Evolutionary conservation across 208 protist genomes (phyloP), one percentile per base, ranked within the genome.

Genomic region (Novymonas esmeraldas): DNA sequence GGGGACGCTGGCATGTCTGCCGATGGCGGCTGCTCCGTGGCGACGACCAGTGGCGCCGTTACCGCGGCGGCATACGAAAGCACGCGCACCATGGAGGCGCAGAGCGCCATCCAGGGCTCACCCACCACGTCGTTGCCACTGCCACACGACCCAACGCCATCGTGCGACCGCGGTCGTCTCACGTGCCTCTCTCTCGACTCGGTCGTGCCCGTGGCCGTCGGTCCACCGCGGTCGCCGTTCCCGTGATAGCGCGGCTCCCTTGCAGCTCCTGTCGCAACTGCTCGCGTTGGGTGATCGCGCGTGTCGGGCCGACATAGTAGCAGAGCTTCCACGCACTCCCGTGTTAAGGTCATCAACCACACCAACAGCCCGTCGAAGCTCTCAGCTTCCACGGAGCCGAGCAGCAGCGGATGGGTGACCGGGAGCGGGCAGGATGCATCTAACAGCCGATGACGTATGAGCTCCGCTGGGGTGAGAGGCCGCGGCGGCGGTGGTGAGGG

Each of bases 351-450:
- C 51, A 67, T 56, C 34, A 74, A 7, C 69, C 69, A 74, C 7
- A 9, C 16, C 7, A 74, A 13, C 16, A 74, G 50, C 14, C 9
- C n/a, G 0, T 33, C 28, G 38, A 68, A 60, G 29, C 34, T 22
- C 6, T 56, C 2, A 29, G 34, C n/a, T 3, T 44, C 41, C 14
- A 74, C 28, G 9, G 69, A 74, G 26, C 69, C 69, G 34, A 74
- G 69, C 39, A 74, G 60, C 18, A 74, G 39, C 10, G 50, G 34
- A 44, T 74, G 69, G 10, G 69, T 67, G 33, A 58, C 52, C 31
- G 60, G 22, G 34, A 74, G 52, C 11, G 60, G 41, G 26, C 59
- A 55, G 20, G 38, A 3, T 3, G 61, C 51, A 36, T 74, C 69
- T 18, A 66, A 22, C 42, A 74, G 26, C 20, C 69, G 69, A 24